Base-by-base conservation (phyloP, 352 stramenopile genomes). In the Globisporangium cylindrosporum region DNA sequence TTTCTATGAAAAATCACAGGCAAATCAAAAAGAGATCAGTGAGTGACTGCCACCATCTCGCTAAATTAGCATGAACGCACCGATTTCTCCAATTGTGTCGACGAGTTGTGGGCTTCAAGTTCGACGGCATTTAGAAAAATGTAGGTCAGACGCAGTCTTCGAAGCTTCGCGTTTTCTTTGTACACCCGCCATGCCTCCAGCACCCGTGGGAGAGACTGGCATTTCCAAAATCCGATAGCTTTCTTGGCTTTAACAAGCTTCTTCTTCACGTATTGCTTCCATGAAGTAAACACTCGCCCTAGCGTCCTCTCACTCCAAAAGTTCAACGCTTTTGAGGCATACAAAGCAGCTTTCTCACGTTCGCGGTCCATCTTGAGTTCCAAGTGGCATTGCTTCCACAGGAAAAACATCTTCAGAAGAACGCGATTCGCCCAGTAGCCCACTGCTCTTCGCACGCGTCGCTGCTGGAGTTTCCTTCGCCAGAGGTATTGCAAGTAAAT, bases 91-190 rank as follows among this genome's bases (percentile, higher is more conserved):
- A 86, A 32, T 55, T 95, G 85, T 0, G 36, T 51, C 1, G 74
- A 80, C 14, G 87, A 95, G 55, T 95, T 95, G 67, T 93, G 82
- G 0, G 81, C 74, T 34, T 93, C 81, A 3, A 95, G 75, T 9
- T 77, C 76, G 12, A 82, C 79, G 18, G 74, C 62, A 63, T 89
- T 90, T 9, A 93, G 75, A 53, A 90, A 93, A 0, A 95, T 71
- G n/a, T 77, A 69, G 9, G 70, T 66, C 9, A 95, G 59, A n/a
- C 78, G 64, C 6, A 74, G n/a, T 2, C 81, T 75, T 10, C 75
- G 73, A 8, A 27, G 25, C 46, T 75, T 77, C 4, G 78, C 73
- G 38, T 74, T 68, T 8, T 68, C 46, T 7, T 70, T 73, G 9
- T 81, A 69, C 24, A 43, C 9, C 0, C 72, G 59, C 85, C 87